phyloP scores from a whole-genome alignment of 768 basidiomycete genomes.

The Podaxis rugospora region DNA sequence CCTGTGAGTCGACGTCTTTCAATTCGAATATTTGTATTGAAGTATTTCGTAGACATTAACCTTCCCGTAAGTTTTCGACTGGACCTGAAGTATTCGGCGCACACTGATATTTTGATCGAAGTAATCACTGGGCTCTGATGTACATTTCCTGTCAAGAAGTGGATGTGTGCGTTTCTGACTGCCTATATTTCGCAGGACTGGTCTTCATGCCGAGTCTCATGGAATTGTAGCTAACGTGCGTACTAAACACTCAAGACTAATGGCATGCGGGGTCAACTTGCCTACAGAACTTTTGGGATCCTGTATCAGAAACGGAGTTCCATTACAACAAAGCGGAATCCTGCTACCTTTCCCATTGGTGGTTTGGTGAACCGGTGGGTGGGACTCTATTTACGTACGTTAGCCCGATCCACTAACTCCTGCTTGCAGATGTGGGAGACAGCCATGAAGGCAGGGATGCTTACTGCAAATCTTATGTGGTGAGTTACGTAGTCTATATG shows the following conservation, averaged over 20 bases:
- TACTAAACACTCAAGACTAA: background rate
- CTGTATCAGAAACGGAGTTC: constrained; percentile 55
- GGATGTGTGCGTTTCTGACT: background rate
- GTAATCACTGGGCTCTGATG: constrained; percentile 91
- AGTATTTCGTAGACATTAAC: constrained; percentile 65
- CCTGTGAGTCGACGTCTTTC: constrained; percentile 43
- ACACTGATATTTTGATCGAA: constrained; percentile 21
- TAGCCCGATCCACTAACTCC: background rate
- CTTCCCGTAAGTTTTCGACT: constrained; percentile 65
- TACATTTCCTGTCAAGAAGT: constrained; percentile 25
- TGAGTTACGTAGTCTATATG: constrained; percentile 28
- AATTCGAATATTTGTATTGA: constrained; percentile 4
- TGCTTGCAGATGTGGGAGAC: constrained; percentile 83
- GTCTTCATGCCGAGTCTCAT: constrained; percentile 84
- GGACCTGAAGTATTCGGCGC: background rate
- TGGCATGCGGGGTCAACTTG: background rate
- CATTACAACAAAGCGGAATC: constrained; percentile 62
- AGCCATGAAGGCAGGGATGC: constrained; percentile 63
- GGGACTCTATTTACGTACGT: background rate
- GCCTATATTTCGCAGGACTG: constrained; percentile 56
- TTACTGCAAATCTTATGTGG: constrained; percentile 93
- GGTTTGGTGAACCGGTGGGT: constrained; percentile 83
- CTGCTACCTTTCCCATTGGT: constrained; percentile 72
- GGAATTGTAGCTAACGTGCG: constrained; percentile 87
- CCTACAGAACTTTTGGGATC: constrained; percentile 83